Conservation (phyloP, 2,329 filamentous ascomycete species). For the Calonectria hawksworthii region DNA sequence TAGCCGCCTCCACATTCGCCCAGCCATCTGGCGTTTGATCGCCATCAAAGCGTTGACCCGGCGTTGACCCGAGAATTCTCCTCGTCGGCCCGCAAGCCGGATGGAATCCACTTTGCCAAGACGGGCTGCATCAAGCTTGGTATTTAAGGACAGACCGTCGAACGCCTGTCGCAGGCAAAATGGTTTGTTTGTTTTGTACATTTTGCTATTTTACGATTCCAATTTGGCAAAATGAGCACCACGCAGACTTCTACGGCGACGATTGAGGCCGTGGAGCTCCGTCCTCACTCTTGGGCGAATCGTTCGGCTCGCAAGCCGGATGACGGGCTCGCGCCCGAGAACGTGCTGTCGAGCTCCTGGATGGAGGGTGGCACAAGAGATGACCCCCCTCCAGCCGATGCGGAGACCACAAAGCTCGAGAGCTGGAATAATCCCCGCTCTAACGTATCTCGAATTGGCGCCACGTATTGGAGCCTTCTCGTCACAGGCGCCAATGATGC, state of each 20-base stretch:
- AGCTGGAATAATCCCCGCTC: conserved; percentile 39
- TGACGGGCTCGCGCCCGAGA: not conserved
- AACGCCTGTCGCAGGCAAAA: not conserved
- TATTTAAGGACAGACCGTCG: not conserved
- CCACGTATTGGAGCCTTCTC: conserved; percentile 70
- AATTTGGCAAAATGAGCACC: not conserved
- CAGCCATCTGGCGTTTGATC: not conserved
- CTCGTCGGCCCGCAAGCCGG: not conserved
- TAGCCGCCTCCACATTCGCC: not conserved
- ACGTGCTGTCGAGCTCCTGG: not conserved
- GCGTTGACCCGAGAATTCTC: not conserved
- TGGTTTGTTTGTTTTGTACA: not conserved
- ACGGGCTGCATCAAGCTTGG: not conserved
- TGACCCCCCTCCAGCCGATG: not conserved
- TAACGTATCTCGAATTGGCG: conserved; percentile 63
- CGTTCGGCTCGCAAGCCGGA: not conserved
- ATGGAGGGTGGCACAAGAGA: not conserved
- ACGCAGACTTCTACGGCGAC: not conserved
- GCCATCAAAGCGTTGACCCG: not conserved
- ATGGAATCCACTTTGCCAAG: not conserved
- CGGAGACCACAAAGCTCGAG: conserved; percentile 7
- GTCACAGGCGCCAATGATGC: conserved; percentile 72
- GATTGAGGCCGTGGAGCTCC: not conserved
- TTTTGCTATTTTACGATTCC: not conserved
- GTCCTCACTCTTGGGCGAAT: not conserved